Evolutionary conservation across 768 basidiomycete genomes (phyloP).

Genomic region (Tylopilus sp.): DNA sequence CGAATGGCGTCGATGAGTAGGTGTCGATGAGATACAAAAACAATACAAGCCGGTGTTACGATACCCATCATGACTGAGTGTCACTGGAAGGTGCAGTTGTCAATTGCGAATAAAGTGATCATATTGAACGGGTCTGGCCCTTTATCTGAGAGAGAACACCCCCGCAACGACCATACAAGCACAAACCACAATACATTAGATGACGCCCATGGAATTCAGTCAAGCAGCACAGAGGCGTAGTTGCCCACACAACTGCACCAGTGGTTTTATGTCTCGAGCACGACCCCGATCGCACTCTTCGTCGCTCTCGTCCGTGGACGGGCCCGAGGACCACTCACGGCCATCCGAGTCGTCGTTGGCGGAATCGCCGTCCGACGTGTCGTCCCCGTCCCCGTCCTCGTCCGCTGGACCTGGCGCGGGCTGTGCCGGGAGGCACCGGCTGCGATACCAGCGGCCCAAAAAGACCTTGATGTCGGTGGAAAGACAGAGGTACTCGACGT

Average conservation of each 20-base stretch:
- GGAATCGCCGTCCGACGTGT: constrained; percentile 32
- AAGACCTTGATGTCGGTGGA: constrained; percentile 73
- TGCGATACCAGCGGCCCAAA: constrained; percentile 70
- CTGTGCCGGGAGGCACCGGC: constrained; percentile 46
- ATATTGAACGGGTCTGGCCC: not conserved
- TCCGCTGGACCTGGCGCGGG: constrained; percentile 23
- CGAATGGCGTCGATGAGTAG: not conserved
- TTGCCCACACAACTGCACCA: constrained; percentile 32
- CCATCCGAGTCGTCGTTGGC: constrained; percentile 26
- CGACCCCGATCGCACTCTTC: constrained; percentile 40
- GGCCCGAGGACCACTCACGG: constrained; percentile 25
- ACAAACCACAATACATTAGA: not conserved
- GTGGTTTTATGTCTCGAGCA: constrained; percentile 37
- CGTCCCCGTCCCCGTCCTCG: constrained; percentile 33
- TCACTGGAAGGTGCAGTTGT: no score
- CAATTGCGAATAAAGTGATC: no score
- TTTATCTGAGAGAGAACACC: not conserved
- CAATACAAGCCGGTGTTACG: no score
- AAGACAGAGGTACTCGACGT: constrained; percentile 85
- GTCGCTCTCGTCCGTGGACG: constrained; percentile 40
- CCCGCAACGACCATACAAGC: not conserved
- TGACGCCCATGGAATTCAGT: not conserved
- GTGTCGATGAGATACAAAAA: no score
- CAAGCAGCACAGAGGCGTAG: constrained; percentile 17
- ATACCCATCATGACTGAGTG: no score